Percentiles rank a stretch among this genome's conserved stretches.
phyloP scores from a whole-genome alignment of 177 flowering plant genomes.

The Vitis hybrid region DNA sequence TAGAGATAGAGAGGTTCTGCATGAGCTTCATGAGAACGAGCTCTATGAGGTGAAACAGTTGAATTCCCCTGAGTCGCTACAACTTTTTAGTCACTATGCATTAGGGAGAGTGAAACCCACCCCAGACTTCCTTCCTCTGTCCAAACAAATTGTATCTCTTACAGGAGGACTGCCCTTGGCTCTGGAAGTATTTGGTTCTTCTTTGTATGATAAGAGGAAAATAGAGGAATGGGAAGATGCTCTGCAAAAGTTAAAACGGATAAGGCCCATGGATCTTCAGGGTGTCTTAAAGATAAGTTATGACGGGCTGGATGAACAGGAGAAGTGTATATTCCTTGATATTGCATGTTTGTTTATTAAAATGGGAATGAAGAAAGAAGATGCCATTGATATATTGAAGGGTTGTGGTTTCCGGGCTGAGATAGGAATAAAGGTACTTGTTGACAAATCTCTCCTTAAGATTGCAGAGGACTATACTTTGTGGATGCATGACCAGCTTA shows the following conservation, averaged over 20 bases:
- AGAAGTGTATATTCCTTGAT: conserved; percentile 7
- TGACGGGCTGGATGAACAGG: not conserved
- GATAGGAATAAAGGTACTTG: conserved; percentile 1
- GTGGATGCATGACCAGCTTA: conserved; percentile 11
- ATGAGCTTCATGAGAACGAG: not conserved
- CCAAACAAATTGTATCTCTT: not conserved
- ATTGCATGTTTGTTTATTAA: conserved; percentile 8
- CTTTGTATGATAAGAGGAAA: not conserved
- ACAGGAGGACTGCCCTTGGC: conserved; percentile 19
- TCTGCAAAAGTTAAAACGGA: not conserved
- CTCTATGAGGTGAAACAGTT: conserved; percentile 1
- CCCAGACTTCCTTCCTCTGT: not conserved
- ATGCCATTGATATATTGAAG: not conserved
- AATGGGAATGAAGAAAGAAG: not conserved
- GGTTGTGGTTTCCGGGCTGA: not conserved
- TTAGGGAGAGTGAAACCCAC: not conserved
- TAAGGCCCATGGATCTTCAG: not conserved
- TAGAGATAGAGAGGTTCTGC: conserved; percentile 8
- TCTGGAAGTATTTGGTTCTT: conserved; percentile 11
- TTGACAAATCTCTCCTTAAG: conserved; percentile 1
- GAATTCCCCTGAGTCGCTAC: conserved; percentile 3
- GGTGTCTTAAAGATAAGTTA: conserved; percentile 8
- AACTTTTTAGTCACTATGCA: conserved; percentile 10
- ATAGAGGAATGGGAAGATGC: not conserved
- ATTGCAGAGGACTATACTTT: not conserved